phyloP scores from a whole-genome alignment of 352 stramenopile genomes.

The Phytophthora multivora region DNA sequence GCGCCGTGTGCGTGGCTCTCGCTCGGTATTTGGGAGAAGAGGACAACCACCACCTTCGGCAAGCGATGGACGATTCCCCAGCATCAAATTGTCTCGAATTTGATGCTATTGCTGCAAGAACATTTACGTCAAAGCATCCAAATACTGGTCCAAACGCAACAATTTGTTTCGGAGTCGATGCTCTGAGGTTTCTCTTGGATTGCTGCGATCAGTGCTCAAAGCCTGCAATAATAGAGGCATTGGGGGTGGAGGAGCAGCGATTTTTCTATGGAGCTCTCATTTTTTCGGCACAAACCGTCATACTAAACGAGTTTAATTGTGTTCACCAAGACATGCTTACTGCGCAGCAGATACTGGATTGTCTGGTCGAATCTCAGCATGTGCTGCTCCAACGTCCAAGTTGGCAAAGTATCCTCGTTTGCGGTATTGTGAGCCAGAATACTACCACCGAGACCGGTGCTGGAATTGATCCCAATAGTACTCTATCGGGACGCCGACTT shows the following conservation, averaged over 20 bases:
- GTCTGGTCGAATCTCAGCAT: constrained; percentile 51
- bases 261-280: constrained; percentile 78
- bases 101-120: background rate
- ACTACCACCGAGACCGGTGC: constrained; percentile 3
- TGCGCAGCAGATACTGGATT: constrained; percentile 41
- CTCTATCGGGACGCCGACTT: constrained; percentile 2
- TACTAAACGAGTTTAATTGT: constrained; percentile 63
- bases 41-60: constrained; percentile 45
- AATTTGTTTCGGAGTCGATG: constrained; percentile 59
- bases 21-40: constrained; percentile 59
- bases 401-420: constrained; percentile 64
- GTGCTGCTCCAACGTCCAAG: constrained; percentile 70
- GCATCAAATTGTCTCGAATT: background rate
- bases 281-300: constrained; percentile 60
- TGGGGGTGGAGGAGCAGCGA: constrained; percentile 64
- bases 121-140: background rate
- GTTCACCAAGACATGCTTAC: constrained; percentile 35
- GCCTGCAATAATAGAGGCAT: constrained; percentile 31
- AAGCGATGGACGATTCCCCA: background rate
- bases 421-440: constrained; percentile 27
- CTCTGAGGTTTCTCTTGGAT: constrained; percentile 55
- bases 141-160: background rate
- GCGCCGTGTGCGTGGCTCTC: constrained; percentile 53
- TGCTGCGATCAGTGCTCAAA: constrained; percentile 49
- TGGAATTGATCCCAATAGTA: constrained; percentile 9